Evolutionary conservation across 208 protist genomes (phyloP), one percentile per base, ranked within the genome.

Genomic region (Leishmania turanica): DNA sequence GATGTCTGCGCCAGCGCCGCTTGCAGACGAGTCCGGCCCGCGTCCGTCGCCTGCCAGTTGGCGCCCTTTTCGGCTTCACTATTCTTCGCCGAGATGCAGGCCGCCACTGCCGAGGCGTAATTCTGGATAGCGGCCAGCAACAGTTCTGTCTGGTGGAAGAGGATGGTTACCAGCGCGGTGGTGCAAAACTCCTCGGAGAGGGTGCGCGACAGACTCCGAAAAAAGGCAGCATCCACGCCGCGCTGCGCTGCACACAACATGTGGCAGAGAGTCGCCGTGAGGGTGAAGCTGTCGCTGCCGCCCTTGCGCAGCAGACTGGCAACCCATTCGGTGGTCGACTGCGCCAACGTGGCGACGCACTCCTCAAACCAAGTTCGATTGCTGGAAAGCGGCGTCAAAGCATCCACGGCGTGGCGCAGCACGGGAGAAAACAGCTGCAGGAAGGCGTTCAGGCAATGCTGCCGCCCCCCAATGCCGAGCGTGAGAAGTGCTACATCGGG

Each of bases 81-180:
- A 6, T 58, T 75, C 34, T 72, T 21, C 42, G 47, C 9, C 37
- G 85, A 2, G 8, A 90, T 3, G 6, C 45, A 27, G 54, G 84
- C 84, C 19, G 80, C 58, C 34, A 91, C 40, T 47, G 90, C 89
- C 8, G 89, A 79, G 8, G 90, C 82, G 82, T 94, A 95, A 81
- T 94, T 95, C 69, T 94, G 88, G 62, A 90, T 85, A 21, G 91
- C 90, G 3, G 89, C 87, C n/a, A 96, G 81, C 0, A 92, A 69
- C 3, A 80, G 31, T 75, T 93, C 89, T 27, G 91, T 96, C 73
- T 87, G 79, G 71, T 88, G 86, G 58, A 91, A 88, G 21, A 96
- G 75, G 21, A 89, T 40, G 0, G 82, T 77, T 3, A 90, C 81
- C 13, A 92, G 62, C 17, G 75, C 53, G 24, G 80, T 77, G 3